Evolutionary conservation across 2,329 filamentous ascomycete genomes (phyloP), one percentile per base, ranked within the genome.

Genomic region (Hypocreales sp.): DNA sequence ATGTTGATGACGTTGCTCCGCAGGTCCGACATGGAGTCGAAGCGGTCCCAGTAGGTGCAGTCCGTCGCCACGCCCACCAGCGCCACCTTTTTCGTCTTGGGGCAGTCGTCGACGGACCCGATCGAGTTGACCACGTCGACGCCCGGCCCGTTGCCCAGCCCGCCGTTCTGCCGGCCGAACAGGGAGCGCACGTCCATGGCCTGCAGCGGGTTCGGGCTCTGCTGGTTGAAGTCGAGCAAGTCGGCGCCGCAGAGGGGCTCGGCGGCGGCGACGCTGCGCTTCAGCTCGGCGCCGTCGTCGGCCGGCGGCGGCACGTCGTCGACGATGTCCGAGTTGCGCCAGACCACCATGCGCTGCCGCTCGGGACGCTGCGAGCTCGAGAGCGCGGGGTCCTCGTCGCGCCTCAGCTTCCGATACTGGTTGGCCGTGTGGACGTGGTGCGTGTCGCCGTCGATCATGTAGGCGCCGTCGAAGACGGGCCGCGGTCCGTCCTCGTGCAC

Each of bases 31-130:
- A 69, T 60, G 14, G 64, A 67, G 35, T 74, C 67, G 48, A 94
- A 92, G 4, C 64, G 62, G 2, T 59, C 60, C 21, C 76, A 83
- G 47, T 95, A 95, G 7, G 72, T 80, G 59, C 90, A 98, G 51
- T 98, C 90, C 0, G 84, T 90, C 7, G 84, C 90, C 20, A 95
- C 73, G 16, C 90, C 90, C 15, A 98, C 72, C 22, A 95, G 64
- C 1, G 90, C 90, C 12, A 98, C 83, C 51, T 80, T 92, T 39
- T 84, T 73, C n/a, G 83, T 87, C 1, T 66, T 75, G 5, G 87
- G 87, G 47, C 90, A 98, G 27, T 90, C 90, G n/a, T 56, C 48
- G 0, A 79, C 79, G 32, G 70, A 77, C 25, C 90, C 90, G 45
- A 98, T 92, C 15, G 72, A 82, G 19, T 59, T 66, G 19, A 67